Percentiles rank a stretch among this genome's conserved stretches.
These are phyloP conservation scores for Penicillium argentinense DNA, from an alignment of 495 filamentous ascomycete genomes.

Conservation along the genomic window DNA sequence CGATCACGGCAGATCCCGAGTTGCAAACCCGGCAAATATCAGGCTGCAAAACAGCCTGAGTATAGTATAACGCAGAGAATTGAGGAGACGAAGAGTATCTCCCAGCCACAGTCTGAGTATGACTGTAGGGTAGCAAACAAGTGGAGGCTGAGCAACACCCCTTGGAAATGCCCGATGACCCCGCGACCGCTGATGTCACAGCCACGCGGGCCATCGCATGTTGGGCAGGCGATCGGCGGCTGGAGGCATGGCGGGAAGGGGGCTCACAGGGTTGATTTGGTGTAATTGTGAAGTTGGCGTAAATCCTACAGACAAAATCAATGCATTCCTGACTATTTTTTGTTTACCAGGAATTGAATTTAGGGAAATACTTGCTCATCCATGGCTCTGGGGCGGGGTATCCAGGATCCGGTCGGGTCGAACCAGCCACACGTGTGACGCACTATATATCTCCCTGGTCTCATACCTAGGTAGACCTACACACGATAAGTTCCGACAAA, in stretches of 20 bases:
- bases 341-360: conserved; percentile 6
- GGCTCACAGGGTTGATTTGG: background rate
- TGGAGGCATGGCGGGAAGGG: background rate
- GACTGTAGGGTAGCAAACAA: background rate
- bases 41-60: background rate
- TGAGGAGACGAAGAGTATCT: background rate
- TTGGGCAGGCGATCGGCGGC: conserved; percentile 4
- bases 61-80: background rate
- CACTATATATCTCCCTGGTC: too few species aligned
- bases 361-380: background rate
- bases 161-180: conserved; percentile 12
- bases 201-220: conserved; percentile 5
- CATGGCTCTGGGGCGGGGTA: conserved; percentile 1
- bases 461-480: too few species aligned
- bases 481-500: too few species aligned
- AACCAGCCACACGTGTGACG: too few species aligned
- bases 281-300: too few species aligned
- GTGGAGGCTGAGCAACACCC: conserved; percentile 9
- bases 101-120: background rate
- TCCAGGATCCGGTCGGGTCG: too few species aligned
- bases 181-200: conserved; percentile 26
- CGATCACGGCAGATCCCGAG: conserved; percentile 5
- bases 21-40: background rate
- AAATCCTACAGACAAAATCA: too few species aligned
- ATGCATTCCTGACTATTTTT: too few species aligned